These are phyloP conservation scores for Gamarada debralockiae DNA, from an alignment of 495 filamentous ascomycete species.

Conservation along the genomic window DNA sequence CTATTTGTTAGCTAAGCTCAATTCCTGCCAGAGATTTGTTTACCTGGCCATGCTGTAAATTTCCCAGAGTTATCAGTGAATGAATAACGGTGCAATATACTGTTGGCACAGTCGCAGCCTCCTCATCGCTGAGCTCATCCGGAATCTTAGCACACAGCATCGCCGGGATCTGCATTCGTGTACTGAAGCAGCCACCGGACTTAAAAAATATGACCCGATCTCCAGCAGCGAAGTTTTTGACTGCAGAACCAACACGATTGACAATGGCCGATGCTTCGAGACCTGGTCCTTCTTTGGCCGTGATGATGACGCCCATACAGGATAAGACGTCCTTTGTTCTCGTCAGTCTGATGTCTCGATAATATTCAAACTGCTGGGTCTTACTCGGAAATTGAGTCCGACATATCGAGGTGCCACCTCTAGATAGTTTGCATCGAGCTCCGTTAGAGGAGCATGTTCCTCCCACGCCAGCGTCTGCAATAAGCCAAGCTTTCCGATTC, in stretches of 20 bases:
- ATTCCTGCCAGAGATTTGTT: too few relatives aligned
- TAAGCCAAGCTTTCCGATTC: background rate
- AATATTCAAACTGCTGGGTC: too few relatives aligned
- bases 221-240: slow-evolving; percentile 27
- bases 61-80: slow-evolving; percentile 30
- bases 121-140: slow-evolving; percentile 1
- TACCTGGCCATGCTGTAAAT: slow-evolving; percentile 33
- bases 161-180: slow-evolving; percentile 17
- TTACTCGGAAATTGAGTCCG: slow-evolving; percentile 4
- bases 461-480: background rate
- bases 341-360: too few relatives aligned
- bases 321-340: slow-evolving; percentile 5
- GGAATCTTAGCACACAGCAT: background rate
- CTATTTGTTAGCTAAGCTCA: too few relatives aligned
- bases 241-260: slow-evolving; percentile 23
- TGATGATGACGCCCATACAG: slow-evolving; percentile 1
- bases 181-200: background rate
- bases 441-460: background rate
- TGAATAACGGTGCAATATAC: slow-evolving; percentile 39
- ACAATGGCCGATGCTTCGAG: slow-evolving; percentile 28
- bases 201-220: slow-evolving; percentile 30
- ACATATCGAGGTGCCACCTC: background rate
- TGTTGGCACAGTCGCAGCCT: slow-evolving; percentile 12
- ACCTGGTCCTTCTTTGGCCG: background rate
- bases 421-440: background rate